Base-by-base conservation (phyloP, 768 basidiomycete genomes). In the Boletellus emodensis region DNA sequence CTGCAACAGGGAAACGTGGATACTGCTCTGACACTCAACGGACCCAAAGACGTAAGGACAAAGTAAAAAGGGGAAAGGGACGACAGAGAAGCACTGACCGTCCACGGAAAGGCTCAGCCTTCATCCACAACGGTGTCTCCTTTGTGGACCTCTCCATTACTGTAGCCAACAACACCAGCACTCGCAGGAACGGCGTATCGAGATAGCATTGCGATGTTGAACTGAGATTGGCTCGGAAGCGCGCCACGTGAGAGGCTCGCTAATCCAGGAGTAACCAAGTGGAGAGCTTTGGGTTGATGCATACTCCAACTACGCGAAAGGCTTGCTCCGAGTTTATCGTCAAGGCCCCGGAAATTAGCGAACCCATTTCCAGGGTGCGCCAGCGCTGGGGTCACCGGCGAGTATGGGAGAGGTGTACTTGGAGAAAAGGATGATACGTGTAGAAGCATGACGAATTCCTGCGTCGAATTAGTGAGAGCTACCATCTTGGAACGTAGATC, bases 381-480 rank as follows among this genome's bases (percentile, higher is more conserved):
- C 4, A 51, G 71, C 52, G 56, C 69, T 53, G 63, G 52, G 28
- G 62, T 62, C 67, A 82, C 73, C 9, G 88, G 85, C 37, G 86
- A 84, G 62, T 79, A 81, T 12, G 85, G 74, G 35, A 81, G 74
- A 36, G 71, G 70, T 2, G 78, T 77, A 14, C 79, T 64, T 4
- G 84, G 80, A 38, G 90, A 81, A 57, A 89, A 83, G 0, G 87
- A 90, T 7, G 92, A 91, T 41, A 92, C 85, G 61, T 91, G 89
- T 15, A 94, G 72, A 42, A 95, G 74, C 56, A 91, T 89, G 43
- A 89, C 84, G 59, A 93, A 87, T 65, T 90, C 90, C 67, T 94
- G 85, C 11, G 92, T 91, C 12, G 85, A 80, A 59, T 89, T 87
- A 18, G 86, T 89, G 49, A 96, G 76, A 55, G 80, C 79, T 36